Percentiles rank a stretch among this genome's conserved stretches.
These are phyloP conservation scores for Saccharum officinarum DNA, from an alignment of 176 grass and related monocot genomes.

Conservation along the genomic window DNA sequence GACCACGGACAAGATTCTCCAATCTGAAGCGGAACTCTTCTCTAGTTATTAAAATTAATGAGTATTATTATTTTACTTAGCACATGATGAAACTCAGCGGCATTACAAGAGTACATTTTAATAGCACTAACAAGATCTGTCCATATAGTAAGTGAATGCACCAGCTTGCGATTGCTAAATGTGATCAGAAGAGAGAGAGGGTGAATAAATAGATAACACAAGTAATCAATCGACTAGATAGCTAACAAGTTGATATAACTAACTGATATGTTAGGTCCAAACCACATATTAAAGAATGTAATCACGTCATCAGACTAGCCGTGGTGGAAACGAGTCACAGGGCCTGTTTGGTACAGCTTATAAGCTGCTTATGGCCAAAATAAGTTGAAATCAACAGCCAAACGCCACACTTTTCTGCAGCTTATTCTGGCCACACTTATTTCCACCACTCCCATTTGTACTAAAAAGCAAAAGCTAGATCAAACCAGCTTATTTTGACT, in stretches of 20 bases:
- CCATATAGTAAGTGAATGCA: background rate
- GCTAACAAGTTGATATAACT: background rate
- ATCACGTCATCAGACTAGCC: background rate
- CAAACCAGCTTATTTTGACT: too few relatives aligned
- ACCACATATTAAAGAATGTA: background rate
- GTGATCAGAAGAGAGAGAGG: background rate
- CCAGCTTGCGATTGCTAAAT: background rate
- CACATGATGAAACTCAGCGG: background rate
- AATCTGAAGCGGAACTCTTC: constrained; percentile 92
- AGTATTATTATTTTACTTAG: constrained; percentile 32
- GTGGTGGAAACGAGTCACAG: background rate
- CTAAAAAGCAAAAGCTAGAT: too few relatives aligned
- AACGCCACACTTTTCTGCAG: too few relatives aligned
- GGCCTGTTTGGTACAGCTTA: too few relatives aligned
- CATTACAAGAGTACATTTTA: background rate
- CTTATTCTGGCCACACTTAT: too few relatives aligned
- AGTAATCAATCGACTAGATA: background rate
- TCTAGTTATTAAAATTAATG: constrained; percentile 65
- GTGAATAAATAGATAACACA: background rate
- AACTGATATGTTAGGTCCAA: background rate
- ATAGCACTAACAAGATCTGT: background rate
- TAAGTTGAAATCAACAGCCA: too few relatives aligned
- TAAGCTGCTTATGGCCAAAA: too few relatives aligned
- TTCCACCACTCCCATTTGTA: too few relatives aligned
- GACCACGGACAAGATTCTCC: constrained; percentile 78